Conservation (phyloP, 495 filamentous ascomycete genomes). For the Neurospora sp. region DNA sequence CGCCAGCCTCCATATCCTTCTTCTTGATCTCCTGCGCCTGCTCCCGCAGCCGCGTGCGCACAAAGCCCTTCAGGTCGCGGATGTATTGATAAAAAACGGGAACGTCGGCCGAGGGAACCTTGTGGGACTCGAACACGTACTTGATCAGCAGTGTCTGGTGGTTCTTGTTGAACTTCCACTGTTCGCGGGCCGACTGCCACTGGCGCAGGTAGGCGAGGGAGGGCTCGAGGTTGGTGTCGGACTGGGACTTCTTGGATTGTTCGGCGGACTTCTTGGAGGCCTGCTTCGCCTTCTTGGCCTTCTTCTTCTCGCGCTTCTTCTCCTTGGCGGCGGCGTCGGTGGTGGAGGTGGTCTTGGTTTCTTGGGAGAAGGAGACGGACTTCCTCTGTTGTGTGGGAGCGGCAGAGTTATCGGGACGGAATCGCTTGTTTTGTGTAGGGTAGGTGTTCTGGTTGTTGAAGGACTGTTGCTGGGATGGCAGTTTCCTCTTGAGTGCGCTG, state of each 20-base stretch:
- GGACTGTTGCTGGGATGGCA: constrained; percentile 5
- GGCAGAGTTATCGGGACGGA: constrained; percentile 8
- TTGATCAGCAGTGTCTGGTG: constrained; percentile 75
- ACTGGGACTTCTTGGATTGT: constrained; percentile 2
- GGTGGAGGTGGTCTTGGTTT: constrained; percentile 44
- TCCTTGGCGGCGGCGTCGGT: constrained; percentile 12
- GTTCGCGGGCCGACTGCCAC: constrained; percentile 53
- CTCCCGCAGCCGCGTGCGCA: constrained; percentile 52
- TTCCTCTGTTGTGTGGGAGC: constrained; percentile 33
- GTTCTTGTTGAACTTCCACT: constrained; percentile 93
- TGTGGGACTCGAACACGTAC: constrained; percentile 59
- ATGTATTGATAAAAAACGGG: constrained; percentile 59
- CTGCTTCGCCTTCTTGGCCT: constrained; percentile 23
- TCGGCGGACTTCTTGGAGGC: neutral
- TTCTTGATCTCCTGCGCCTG: constrained; percentile 46
- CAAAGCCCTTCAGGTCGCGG: constrained; percentile 57
- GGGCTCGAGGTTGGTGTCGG: constrained; percentile 40
- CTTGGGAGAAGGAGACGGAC: constrained; percentile 68
- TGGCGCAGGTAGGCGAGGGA: constrained; percentile 63
- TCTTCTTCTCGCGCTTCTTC: constrained; percentile 29
- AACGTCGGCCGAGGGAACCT: constrained; percentile 54
- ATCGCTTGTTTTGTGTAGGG: constrained; percentile 22
- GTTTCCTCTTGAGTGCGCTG: constrained; percentile 28
- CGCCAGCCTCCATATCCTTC: constrained; percentile 37
- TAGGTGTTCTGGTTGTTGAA: constrained; percentile 8